Evolutionary conservation across 2,329 filamentous ascomycete species (phyloP).

Genomic region (Botrytis deweyae): DNA sequence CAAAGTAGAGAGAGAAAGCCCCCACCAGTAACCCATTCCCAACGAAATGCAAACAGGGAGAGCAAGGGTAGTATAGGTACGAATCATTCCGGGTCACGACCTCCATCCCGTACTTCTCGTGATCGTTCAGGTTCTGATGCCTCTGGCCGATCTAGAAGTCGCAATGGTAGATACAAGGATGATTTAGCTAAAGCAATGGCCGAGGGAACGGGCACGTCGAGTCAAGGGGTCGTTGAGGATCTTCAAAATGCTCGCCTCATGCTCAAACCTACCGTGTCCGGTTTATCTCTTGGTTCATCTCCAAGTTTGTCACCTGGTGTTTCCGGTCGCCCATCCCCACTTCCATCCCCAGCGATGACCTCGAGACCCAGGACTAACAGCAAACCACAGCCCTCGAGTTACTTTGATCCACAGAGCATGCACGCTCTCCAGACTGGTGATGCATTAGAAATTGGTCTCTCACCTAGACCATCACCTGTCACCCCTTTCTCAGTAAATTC

Average conservation of each 20-base stretch:
- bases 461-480: conserved; percentile 37
- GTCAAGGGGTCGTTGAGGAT: conserved; percentile 31
- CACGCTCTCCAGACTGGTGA: conserved; percentile 29
- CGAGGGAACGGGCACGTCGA: conserved; percentile 31
- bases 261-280: conserved; percentile 31
- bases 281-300: conserved; percentile 24
- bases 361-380: conserved; percentile 36
- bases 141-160: conserved; percentile 37
- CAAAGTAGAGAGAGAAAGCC: conserved; percentile 35
- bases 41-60: conserved; percentile 21
- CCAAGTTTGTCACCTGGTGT: conserved; percentile 1
- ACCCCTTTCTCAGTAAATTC: conserved; percentile 37
- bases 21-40: conserved; percentile 31
- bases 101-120: conserved; percentile 33
- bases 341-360: conserved; percentile 33
- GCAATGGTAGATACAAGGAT: conserved; percentile 37
- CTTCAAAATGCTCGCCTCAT: conserved; percentile 30
- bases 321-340: conserved; percentile 30
- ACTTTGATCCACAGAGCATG: conserved; percentile 34
- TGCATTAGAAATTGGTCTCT: conserved; percentile 32
- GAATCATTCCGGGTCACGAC: conserved; percentile 33
- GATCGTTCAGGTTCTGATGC: conserved; percentile 38
- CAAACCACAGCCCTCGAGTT: conserved; percentile 28
- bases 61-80: conserved; percentile 27
- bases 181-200: conserved; percentile 36